phyloP scores from a whole-genome alignment of 768 basidiomycete species.

The Pilatotrama ljubarskyi region DNA sequence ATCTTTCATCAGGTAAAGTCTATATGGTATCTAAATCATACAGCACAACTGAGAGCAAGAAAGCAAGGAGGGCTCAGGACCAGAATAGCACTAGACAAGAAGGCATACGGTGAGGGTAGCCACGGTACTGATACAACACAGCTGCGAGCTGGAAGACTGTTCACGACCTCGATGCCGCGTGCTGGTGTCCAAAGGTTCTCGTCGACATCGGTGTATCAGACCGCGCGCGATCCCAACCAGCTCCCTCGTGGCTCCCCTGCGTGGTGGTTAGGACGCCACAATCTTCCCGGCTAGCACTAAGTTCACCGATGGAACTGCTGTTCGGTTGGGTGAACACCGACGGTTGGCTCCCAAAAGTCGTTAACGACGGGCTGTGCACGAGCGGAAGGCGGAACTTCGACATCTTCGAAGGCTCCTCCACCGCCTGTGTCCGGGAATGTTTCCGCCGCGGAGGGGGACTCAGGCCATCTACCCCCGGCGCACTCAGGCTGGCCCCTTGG shows the following conservation, averaged over 20 bases:
- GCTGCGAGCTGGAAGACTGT: neutral
- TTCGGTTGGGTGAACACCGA: neutral
- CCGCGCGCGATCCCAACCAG: neutral
- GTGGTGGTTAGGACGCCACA: neutral
- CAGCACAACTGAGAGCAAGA: neutral
- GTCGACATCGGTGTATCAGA: constrained; percentile 14
- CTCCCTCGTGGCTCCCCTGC: neutral
- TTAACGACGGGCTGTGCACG: constrained; percentile 20
- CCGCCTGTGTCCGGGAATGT: neutral
- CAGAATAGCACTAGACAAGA: neutral
- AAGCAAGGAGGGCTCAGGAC: no score
- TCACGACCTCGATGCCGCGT: neutral
- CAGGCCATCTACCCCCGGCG: neutral
- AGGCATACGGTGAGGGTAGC: neutral
- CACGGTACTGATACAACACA: neutral
- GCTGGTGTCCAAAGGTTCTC: constrained; percentile 13
- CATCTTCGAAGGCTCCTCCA: neutral
- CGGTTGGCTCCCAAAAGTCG: constrained; percentile 19
- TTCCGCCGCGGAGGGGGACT: constrained; percentile 13
- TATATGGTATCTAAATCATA: neutral
- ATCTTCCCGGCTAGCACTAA: neutral
- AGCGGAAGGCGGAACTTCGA: constrained; percentile 11
- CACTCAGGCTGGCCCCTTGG: neutral
- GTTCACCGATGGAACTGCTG: neutral
- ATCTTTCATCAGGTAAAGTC: neutral